Evolutionary conservation across 345 rosid species (phyloP), one percentile per base, ranked within the genome.

Genomic region (Syzygium grande): DNA sequence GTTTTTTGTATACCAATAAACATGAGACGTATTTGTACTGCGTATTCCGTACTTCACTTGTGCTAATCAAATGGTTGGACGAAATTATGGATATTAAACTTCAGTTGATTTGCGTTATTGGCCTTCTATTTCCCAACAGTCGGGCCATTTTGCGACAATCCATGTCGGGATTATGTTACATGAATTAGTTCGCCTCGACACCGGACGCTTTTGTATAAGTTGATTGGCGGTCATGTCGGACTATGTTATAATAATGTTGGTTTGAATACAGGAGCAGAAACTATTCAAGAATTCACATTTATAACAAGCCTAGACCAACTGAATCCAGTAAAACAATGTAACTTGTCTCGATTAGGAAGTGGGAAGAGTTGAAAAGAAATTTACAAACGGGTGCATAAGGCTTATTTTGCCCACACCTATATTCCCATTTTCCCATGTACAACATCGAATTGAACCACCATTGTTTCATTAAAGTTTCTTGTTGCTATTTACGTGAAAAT

Each of bases 141-240:
- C 8, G 1, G 2, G 43, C 46, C 46, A 34, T 68, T 65, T 68
- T 34, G 46, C 0, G 0, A 43, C 1, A 43, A 34, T 34, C 41
- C 79, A 34, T 30, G 23, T 34, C 0, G 7, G 23, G 23, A 9
- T 10, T 68, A 15, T 65, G 46, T 8, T 34, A 4, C 8, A 16
- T 17, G 3, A 2, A 34, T 34, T 68, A 7, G 0, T 68, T 34
- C 13, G 0, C 34, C 17, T 34, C 1, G 0, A 68, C 46, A 34
- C 25, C 7, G 0, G 29, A 58, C 1, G 6, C 65, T 68, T 11
- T 34, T 46, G 9, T 3, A 7, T 34, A 9, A 34, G 43, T 0
- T 3, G 2, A 17, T 30, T 0, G 0, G 11, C 0, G 79, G 11
- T 68, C 43, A 16, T 65, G 1, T 68, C 11, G 41, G 0, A 68